Conservation (phyloP, 352 stramenopile species). For the Globisporangium cystogenes region DNA sequence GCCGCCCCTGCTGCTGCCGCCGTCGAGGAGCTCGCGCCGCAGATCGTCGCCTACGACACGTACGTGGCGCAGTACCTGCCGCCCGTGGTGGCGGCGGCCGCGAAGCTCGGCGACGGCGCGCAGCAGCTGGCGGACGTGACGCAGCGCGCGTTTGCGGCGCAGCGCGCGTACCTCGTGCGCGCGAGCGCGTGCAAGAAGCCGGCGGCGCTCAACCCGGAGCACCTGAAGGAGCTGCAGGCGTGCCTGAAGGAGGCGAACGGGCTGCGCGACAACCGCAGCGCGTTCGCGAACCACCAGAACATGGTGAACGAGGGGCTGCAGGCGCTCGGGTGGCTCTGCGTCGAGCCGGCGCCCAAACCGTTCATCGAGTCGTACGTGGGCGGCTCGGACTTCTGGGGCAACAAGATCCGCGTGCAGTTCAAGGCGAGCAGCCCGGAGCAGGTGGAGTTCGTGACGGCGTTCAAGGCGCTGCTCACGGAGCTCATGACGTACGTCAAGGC, state of each 20-base stretch:
- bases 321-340: slow-evolving; percentile 73
- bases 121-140: slow-evolving; percentile 81
- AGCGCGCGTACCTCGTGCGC: slow-evolving; percentile 91
- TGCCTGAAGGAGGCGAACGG: slow-evolving; percentile 77
- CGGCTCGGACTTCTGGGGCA: slow-evolving; percentile 95
- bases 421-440: slow-evolving; percentile 91
- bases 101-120: slow-evolving; percentile 82
- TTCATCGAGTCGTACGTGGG: slow-evolving; percentile 96
- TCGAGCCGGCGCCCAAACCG: slow-evolving; percentile 84
- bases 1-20: slow-evolving; percentile 11
- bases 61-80: slow-evolving; percentile 78
- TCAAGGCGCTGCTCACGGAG: slow-evolving; percentile 90
- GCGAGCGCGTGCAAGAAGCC: slow-evolving; percentile 93
- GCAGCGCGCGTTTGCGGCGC: slow-evolving; percentile 80
- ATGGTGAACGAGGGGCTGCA: slow-evolving; percentile 87
- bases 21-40: slow-evolving; percentile 41
- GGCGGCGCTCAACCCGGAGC: slow-evolving; percentile 52
- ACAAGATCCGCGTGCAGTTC: slow-evolving; percentile 97
- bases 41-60: slow-evolving; percentile 90
- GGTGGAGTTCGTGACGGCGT: slow-evolving; percentile 91
- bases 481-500: slow-evolving; percentile 94
- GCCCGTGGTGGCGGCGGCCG: slow-evolving; percentile 71
- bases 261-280: slow-evolving; percentile 76
- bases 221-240: slow-evolving; percentile 66
- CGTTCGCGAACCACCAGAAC: slow-evolving; percentile 83